These are phyloP conservation scores for Phytophthora kernoviae DNA, from an alignment of 352 stramenopile species.

Conservation along the genomic window DNA sequence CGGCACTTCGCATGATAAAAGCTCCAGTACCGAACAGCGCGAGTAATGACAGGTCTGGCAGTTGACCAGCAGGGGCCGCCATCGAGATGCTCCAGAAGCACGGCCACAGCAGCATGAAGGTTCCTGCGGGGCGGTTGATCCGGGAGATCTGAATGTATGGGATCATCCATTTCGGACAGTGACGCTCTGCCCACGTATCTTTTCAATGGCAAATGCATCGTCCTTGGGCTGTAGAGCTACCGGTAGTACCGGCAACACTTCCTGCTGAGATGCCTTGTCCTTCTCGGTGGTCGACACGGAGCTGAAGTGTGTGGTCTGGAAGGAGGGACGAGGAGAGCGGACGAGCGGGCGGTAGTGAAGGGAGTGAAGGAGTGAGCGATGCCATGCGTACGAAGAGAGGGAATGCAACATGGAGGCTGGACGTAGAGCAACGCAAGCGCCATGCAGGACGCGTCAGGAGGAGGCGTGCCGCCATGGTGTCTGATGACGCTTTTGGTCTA, in stretches of 20 bases:
- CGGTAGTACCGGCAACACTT: neutral
- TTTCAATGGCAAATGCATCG: conserved; percentile 73
- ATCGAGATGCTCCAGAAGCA: conserved; percentile 98
- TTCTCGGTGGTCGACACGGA: conserved; percentile 8
- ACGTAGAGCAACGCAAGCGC: conserved; percentile 1
- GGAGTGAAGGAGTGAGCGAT: conserved; percentile 8
- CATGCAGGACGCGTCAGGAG: conserved; percentile 16
- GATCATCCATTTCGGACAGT: conserved; percentile 78
- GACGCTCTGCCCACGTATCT: conserved; percentile 87
- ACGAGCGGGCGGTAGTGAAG: conserved; percentile 5
- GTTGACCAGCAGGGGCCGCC: conserved; percentile 76
- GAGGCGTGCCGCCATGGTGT: conserved; percentile 21
- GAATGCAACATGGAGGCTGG: neutral
- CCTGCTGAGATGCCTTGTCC: neutral
- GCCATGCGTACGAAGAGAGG: neutral
- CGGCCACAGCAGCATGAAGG: conserved; percentile 97
- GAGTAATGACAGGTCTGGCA: conserved; percentile 86
- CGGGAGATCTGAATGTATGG: conserved; percentile 89
- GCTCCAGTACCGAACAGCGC: conserved; percentile 88
- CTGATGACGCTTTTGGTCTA: neutral
- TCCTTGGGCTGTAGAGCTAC: conserved; percentile 1
- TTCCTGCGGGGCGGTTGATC: conserved; percentile 85
- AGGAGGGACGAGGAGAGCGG: conserved; percentile 7
- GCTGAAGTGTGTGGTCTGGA: conserved; percentile 19
- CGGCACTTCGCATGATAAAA: conserved; percentile 97